Evolutionary conservation across 352 stramenopile genomes (phyloP), one percentile per base, ranked within the genome.

Genomic region (Globisporangium megalacanthum): DNA sequence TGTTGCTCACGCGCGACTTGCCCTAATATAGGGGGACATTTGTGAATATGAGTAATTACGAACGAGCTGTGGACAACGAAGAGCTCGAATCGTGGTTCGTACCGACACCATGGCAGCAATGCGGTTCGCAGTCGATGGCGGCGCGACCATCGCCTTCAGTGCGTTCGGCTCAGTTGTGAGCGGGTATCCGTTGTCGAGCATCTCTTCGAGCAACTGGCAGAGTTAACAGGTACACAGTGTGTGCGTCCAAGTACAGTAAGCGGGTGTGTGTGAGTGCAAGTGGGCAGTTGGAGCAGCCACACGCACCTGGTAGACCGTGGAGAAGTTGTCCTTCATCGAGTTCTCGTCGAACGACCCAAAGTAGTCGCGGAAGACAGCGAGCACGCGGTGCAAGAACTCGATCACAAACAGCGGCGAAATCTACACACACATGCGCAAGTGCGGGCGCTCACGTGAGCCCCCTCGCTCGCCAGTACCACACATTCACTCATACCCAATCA

Each of bases 321-420:
- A 96, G 69, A 99, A 99, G 71, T 98, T 98, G 65, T 99, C 95
- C 72, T 98, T 99, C 67, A 99, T 97, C 5, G 94, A 89, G 60
- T 85, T 92, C 65, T 99, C 96, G 64, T 99, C 94, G 33, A 97
- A 95, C 14, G 87, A 88, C 58, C 93, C 95, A 75, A 99, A 98
- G 71, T 99, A 99, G 47, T 98, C 87, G 14, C 90, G 83, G 65
- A 99, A 98, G 6, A 98, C 97, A 19, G 97, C 93, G 22, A 97
- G 79, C 15, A 99, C 83, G 19, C 96, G 84, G 71, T 99, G 95
- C 47, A 99, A 66, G 61, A 99, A 99, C 79, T 99, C 96, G 49
- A 99, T 96, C 52, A 98, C 84, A 60, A 94, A 89, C 8, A 94
- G 68, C 35, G 83, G 83, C 22, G 81, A 85, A 52, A 94, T 85